phyloP scores from a whole-genome alignment of 2,329 filamentous ascomycete species.

The Hypoxylon sp. region DNA sequence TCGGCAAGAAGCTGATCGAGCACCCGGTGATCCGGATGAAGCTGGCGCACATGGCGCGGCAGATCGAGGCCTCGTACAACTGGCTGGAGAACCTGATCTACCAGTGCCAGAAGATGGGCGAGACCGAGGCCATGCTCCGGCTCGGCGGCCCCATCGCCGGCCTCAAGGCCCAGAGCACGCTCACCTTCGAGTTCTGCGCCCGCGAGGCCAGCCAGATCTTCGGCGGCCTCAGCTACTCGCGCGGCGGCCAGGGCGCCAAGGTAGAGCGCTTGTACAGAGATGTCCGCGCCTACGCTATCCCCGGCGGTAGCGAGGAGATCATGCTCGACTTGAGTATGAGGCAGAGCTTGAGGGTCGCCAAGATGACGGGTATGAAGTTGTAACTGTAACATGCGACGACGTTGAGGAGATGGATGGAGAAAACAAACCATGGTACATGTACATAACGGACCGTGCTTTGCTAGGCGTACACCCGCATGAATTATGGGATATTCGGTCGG shows the following conservation, averaged over 20 bases:
- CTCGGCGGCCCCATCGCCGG: constrained; percentile 94
- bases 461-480: constrained; percentile 19
- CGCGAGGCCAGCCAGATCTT: constrained; percentile 98
- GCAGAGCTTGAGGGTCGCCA: constrained; percentile 88
- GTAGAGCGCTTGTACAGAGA: constrained; percentile 95
- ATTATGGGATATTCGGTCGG: constrained; percentile 20
- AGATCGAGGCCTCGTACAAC: constrained; percentile 96
- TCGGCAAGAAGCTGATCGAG: constrained; percentile 95
- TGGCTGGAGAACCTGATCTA: constrained; percentile 97
- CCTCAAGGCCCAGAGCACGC: constrained; percentile 93
- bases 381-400: constrained; percentile 61
- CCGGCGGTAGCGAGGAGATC: constrained; percentile 96
- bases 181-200: constrained; percentile 98
- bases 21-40: constrained; percentile 98
- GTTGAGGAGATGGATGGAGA: neutral
- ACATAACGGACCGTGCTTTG: constrained; percentile 14
- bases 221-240: constrained; percentile 90
- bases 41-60: constrained; percentile 97
- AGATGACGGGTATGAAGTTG: constrained; percentile 96
- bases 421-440: constrained; percentile 6
- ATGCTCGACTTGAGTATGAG: constrained; percentile 98
- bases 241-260: constrained; percentile 95
- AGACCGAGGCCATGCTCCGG: constrained; percentile 95
- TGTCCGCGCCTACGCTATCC: constrained; percentile 95
- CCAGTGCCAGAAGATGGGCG: constrained; percentile 93